A percentile compares a stretch with the other conserved stretches of the same genome.
phyloP scores from a whole-genome alignment of 495 filamentous ascomycete species.

The Xanthoparmelia taractica region DNA sequence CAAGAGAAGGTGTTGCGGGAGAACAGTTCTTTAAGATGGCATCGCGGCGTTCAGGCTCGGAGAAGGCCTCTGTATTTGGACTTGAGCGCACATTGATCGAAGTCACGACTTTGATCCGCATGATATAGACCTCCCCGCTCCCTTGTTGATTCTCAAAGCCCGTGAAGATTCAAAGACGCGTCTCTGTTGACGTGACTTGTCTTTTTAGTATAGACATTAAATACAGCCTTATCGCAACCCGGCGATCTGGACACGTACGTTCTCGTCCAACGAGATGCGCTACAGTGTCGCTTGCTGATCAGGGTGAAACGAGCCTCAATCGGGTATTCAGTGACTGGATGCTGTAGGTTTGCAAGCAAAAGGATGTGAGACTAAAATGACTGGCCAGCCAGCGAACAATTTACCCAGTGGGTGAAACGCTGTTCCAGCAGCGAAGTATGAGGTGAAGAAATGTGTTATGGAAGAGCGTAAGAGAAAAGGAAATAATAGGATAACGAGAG shows the following conservation, averaged over 20 bases:
- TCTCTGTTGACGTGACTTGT: slow-evolving; percentile 12
- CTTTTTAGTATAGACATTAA: slow-evolving; percentile 6
- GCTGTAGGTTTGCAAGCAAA: background rate
- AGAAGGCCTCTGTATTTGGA: slow-evolving; percentile 6
- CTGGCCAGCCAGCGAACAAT: slow-evolving; percentile 4
- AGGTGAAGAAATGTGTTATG: background rate
- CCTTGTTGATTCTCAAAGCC: background rate
- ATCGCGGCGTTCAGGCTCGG: slow-evolving; percentile 1
- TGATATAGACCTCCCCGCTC: slow-evolving; percentile 6
- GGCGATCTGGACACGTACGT: slow-evolving; percentile 4
- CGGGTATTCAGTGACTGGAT: background rate
- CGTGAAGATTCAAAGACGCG: background rate
- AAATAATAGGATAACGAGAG: background rate
- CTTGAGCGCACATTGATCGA: slow-evolving; percentile 20
- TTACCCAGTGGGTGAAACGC: background rate
- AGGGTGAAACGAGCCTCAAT: slow-evolving; percentile 12
- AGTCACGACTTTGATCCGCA: slow-evolving; percentile 18
- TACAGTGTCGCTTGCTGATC: slow-evolving; percentile 1
- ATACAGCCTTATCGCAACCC: background rate
- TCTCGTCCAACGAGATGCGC: slow-evolving; percentile 11
- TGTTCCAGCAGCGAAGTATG: slow-evolving; percentile 10
- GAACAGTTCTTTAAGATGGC: background rate
- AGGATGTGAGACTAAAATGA: background rate
- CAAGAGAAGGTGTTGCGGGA: background rate
- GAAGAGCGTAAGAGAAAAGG: background rate